Conservation (phyloP, 1,284 basidiomycete genomes). For the Ustilago bromivora region DNA sequence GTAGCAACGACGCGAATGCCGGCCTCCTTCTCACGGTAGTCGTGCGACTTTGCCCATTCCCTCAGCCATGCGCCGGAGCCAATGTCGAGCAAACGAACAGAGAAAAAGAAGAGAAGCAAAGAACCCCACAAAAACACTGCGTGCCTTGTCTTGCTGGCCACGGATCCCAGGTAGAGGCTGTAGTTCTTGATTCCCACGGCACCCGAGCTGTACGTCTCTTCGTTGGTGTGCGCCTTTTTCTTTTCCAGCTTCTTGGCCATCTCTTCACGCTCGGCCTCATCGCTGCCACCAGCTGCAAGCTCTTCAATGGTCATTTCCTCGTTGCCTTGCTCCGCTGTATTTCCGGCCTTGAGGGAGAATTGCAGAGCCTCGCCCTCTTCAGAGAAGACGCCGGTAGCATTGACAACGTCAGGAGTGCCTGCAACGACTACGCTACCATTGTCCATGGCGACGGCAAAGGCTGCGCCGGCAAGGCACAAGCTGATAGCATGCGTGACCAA, state of each 20-base stretch:
- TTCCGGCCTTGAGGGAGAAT: slow-evolving; percentile 29
- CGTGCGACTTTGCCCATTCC: slow-evolving; percentile 65
- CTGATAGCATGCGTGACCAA: slow-evolving; percentile 89
- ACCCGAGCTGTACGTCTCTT: slow-evolving; percentile 65
- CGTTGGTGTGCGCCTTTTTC: slow-evolving; percentile 60
- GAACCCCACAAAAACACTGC: slow-evolving; percentile 57
- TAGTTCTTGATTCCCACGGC: slow-evolving; percentile 60
- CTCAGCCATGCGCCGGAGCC: slow-evolving; percentile 65
- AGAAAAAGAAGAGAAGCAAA: slow-evolving; percentile 56
- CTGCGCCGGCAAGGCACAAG: slow-evolving; percentile 77
- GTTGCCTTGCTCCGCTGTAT: slow-evolving; percentile 22
- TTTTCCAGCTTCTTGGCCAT: slow-evolving; percentile 55
- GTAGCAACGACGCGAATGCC: slow-evolving; percentile 11
- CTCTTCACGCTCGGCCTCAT: slow-evolving; percentile 58
- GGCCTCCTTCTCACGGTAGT: slow-evolving; percentile 29
- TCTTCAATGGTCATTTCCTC: slow-evolving; percentile 60
- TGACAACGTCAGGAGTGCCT: slow-evolving; percentile 74
- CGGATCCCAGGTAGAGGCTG: slow-evolving; percentile 60
- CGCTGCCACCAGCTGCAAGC: slow-evolving; percentile 53
- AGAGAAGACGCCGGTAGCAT: slow-evolving; percentile 50
- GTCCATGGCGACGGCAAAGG: slow-evolving; percentile 80
- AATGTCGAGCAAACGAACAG: slow-evolving; percentile 58
- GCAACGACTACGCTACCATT: slow-evolving; percentile 80
- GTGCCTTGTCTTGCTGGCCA: slow-evolving; percentile 38
- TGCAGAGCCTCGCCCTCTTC: slow-evolving; percentile 55